Conservation (phyloP, 1,284 basidiomycete genomes). For the Entoloma clypeatum region DNA sequence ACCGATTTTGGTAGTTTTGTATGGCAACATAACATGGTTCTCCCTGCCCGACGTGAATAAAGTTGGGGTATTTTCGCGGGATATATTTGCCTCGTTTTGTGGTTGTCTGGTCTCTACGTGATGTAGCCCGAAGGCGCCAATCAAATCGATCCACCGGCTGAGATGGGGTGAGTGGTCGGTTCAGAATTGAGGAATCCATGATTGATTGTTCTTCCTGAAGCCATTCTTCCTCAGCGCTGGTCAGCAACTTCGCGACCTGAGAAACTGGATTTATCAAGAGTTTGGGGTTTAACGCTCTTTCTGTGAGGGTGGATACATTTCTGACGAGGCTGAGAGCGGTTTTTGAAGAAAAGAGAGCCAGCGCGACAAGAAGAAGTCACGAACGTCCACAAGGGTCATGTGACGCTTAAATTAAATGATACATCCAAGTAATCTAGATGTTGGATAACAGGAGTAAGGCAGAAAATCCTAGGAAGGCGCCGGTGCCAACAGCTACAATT, state of each 20-base stretch:
- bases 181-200: conserved; percentile 3
- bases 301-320: conserved; percentile 9
- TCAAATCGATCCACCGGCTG: conserved; percentile 21
- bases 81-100: conserved; percentile 14
- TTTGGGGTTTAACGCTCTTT: background rate
- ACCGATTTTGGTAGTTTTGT: conserved; percentile 43
- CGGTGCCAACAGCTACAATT: conserved; percentile 45
- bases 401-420: no score
- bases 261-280: conserved; percentile 18
- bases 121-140: conserved; percentile 24
- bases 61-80: conserved; percentile 36
- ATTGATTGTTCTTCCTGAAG: conserved; percentile 21
- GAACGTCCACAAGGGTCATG: no score
- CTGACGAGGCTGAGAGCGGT: conserved; percentile 9
- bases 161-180: conserved; percentile 1
- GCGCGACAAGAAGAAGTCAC: conserved; percentile 5
- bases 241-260: conserved; percentile 14
- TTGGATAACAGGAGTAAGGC: conserved; percentile 48
- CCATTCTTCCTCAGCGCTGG: conserved; percentile 26
- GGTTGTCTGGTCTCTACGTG: conserved; percentile 8
- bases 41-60: conserved; percentile 28
- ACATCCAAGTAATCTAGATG: conserved; percentile 32
- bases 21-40: conserved; percentile 43
- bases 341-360: conserved; percentile 16
- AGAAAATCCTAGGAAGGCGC: conserved; percentile 41